Evolutionary conservation across 164 flowering plant genomes (phyloP), one percentile per base, ranked within the genome.

Genomic region (Tetracentron sinense): DNA sequence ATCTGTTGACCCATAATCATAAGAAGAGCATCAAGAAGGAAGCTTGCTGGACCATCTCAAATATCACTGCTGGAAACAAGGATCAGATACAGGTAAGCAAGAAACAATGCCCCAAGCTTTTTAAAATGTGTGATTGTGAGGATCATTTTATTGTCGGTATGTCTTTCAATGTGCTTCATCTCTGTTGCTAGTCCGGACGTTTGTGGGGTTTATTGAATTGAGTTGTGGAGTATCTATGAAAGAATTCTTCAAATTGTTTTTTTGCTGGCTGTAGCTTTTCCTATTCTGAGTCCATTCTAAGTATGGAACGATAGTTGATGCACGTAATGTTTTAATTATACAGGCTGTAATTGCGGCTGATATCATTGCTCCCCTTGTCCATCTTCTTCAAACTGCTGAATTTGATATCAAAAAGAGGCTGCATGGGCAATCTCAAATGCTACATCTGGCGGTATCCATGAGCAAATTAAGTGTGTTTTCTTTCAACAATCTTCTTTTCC

Each of bases 41-140:
- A 73, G 88, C 93, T 51, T 87, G 93, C 68, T 87, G 94, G 94
- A 87, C 94, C 55, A 83, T 85, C 59, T 87, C 94, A n/a, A 87
- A 87, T 68, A 85, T 87, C 63, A 88, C 94, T 16, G 94, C 94
- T 44, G 94, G 94, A 51, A 88, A 81, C 63, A 78, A 71, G 54
- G 78, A 78, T 20, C 94, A 88, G 64, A 88, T 85, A 71, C 94
- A 88, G 90, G 93, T 82, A 51, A 61, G 17, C 44, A 53, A 30
- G 17, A 0, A 51, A 20, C 11, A 38, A 38, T 38, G 44, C 14
- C 14, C n/a, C 44, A 38, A 4, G 1, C 19, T 63, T 63, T 3
- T 15, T n/a, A 49, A 6, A n/a, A n/a, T n/a, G n/a, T 49, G 21
- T 49, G 53, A 22, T 6, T 15, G 21, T 1, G 25, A 49, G 10